Base-by-base conservation (phyloP, 1,284 basidiomycete genomes). In the Waitea zeae region DNA sequence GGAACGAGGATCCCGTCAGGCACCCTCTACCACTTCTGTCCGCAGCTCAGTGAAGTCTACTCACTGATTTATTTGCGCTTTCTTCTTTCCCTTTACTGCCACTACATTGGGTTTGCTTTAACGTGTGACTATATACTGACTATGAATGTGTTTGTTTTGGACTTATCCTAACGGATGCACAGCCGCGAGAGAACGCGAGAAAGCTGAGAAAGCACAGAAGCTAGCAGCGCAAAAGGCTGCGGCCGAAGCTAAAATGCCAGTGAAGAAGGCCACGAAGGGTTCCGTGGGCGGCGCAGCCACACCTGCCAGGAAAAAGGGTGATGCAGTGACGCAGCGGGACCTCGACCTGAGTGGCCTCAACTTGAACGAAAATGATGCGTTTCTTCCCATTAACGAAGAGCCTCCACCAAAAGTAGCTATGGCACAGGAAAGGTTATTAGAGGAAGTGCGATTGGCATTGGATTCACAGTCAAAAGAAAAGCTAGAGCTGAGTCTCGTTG, bases 401-500 rank as follows among this genome's bases (percentile, higher is more conserved):
- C n/a, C n/a, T n/a, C 65, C 52, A 31, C 67, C 80, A 4, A 82
- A 71, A 46, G 58, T 82, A 42, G 67, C 61, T 17, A 66, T 88
- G 46, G 78, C 86, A 11, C 67, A 73, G 43, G 89, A 88, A 50
- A 90, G 83, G 50, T 57, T 97, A 34, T 52, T 97, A 12, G 82
- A 84, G 41, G 84, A 95, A 56, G 86, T 79, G 2, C 70, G 56
- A 39, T 62, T 60, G 41, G 56, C 55, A 2, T 49, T 78, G 20
- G 62, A 62, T 13, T 59, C 68, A 41, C 63, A 63, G 19, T 58
- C 61, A 34, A 58, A 58, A 17, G 65, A 61, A 17, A 87, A 78
- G 54, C 77, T 73, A 46, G 69, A 64, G 22, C 59, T 97, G 31
- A 93, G 81, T 49, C 58, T 98, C 42, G 83, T 98, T 13, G 89